phyloP scores from a whole-genome alignment of 139 green algal genomes.

The Axilococcus clingmanii region DNA sequence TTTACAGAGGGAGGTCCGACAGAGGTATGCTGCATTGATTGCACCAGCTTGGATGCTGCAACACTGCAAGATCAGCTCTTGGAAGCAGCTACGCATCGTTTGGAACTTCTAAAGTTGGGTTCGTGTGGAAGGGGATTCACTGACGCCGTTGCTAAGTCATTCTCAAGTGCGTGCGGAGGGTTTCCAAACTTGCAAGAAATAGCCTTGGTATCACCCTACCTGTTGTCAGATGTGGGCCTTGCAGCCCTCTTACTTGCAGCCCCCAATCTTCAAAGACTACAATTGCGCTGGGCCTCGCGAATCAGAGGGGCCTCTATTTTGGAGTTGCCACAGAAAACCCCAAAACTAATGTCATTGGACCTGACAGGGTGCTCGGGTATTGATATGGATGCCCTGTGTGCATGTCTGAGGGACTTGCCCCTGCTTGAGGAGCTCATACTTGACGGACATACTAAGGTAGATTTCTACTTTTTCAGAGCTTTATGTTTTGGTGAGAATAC shows the following conservation, averaged over 20 bases:
- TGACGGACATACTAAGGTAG: constrained; percentile 25
- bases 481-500: neutral
- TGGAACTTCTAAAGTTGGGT: constrained; percentile 50
- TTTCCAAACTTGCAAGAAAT: constrained; percentile 19
- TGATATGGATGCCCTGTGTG: constrained; percentile 13
- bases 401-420: constrained; percentile 7
- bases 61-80: constrained; percentile 31
- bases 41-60: constrained; percentile 1
- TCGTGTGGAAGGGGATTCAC: constrained; percentile 49
- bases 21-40: constrained; percentile 41
- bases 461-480: too few species aligned
- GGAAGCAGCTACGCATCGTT: constrained; percentile 8
- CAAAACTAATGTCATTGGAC: constrained; percentile 32
- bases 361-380: constrained; percentile 42
- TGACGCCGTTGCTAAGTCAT: constrained; percentile 27
- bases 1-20: constrained; percentile 28
- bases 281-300: constrained; percentile 27
- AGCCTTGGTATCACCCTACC: constrained; percentile 49
- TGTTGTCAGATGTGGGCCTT: constrained; percentile 38
- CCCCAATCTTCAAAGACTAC: constrained; percentile 15
- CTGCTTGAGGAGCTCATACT: constrained; percentile 30
- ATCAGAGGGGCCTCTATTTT: constrained; percentile 23
- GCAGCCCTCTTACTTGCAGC: constrained; percentile 18
- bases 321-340: constrained; percentile 28
- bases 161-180: constrained; percentile 4